Percentiles rank a stretch among this genome's conserved stretches.
Conservation (phyloP, 2,329 filamentous ascomycete species). For the Helicocarpus griseus region DNA sequence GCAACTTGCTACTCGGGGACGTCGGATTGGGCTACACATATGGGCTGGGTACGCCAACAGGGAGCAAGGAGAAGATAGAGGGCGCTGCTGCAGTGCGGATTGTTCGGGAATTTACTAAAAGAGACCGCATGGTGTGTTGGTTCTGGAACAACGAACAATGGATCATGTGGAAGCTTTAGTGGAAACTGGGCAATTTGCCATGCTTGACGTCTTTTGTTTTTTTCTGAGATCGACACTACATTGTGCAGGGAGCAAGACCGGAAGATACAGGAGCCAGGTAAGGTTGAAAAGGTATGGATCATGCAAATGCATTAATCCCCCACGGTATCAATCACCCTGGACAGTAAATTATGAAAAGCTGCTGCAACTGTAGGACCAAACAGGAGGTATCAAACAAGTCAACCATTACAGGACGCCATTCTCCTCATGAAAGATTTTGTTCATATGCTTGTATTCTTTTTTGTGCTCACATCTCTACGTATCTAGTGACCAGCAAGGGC, state of each 20-base stretch:
- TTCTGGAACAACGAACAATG: no score
- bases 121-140: no score
- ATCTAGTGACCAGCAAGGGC: conserved; percentile 44
- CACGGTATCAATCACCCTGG: neutral
- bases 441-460: conserved; percentile 12
- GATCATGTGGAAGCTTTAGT: neutral
- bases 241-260: neutral
- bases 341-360: neutral
- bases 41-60: neutral
- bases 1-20: neutral
- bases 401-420: conserved; percentile 22
- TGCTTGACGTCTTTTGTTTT: neutral
- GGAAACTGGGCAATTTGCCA: neutral
- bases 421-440: conserved; percentile 23
- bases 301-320: neutral
- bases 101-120: neutral
- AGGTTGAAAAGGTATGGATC: neutral
- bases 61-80: no score
- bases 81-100: no score
- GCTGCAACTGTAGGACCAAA: neutral
- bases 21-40: neutral
- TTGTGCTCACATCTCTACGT: conserved; percentile 8
- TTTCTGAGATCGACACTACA: neutral
- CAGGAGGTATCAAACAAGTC: neutral
- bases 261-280: neutral